These are phyloP conservation scores for Yamadazyma dendronema DNA, from an alignment of 1,139 yeast genomes.

Conservation along the genomic window DNA sequence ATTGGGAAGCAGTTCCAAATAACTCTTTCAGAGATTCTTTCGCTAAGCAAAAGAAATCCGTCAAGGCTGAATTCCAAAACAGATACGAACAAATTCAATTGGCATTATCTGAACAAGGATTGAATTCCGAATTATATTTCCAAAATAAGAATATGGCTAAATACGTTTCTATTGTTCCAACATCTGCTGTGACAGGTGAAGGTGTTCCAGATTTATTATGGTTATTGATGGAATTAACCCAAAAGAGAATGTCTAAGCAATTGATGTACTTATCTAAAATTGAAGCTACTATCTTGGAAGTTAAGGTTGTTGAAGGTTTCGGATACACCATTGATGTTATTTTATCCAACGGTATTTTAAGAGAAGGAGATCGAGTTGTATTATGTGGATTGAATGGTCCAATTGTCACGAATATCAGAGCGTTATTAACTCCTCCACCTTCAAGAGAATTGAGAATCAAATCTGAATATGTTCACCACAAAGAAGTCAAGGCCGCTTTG, in stretches of 20 bases:
- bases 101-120: slow-evolving; percentile 96
- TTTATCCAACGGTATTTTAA: slow-evolving; percentile 87
- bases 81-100: slow-evolving; percentile 83
- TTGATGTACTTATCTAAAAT: slow-evolving; percentile 91
- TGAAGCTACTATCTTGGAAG: slow-evolving; percentile 97
- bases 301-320: slow-evolving; percentile 97
- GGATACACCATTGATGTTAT: slow-evolving; percentile 99
- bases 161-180: slow-evolving; percentile 94
- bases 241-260: slow-evolving; percentile 98
- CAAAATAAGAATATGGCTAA: slow-evolving; percentile 91
- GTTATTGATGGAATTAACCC: slow-evolving; percentile 92
- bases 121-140: slow-evolving; percentile 94
- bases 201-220: slow-evolving; percentile 99
- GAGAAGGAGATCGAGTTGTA: slow-evolving; percentile 93
- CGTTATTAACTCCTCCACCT: slow-evolving; percentile 96
- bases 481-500: slow-evolving; percentile 96
- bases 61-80: slow-evolving; percentile 88
- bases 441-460: slow-evolving; percentile 93
- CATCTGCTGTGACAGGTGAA: slow-evolving; percentile 98
- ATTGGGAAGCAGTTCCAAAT: slow-evolving; percentile 88
- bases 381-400: slow-evolving; percentile 99
- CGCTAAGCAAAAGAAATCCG: slow-evolving; percentile 75
- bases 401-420: slow-evolving; percentile 95
- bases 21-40: slow-evolving; percentile 95
- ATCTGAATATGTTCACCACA: slow-evolving; percentile 91